Conservation (phyloP, 805 yeast genomes). For the Starmerella tilneyi region DNA sequence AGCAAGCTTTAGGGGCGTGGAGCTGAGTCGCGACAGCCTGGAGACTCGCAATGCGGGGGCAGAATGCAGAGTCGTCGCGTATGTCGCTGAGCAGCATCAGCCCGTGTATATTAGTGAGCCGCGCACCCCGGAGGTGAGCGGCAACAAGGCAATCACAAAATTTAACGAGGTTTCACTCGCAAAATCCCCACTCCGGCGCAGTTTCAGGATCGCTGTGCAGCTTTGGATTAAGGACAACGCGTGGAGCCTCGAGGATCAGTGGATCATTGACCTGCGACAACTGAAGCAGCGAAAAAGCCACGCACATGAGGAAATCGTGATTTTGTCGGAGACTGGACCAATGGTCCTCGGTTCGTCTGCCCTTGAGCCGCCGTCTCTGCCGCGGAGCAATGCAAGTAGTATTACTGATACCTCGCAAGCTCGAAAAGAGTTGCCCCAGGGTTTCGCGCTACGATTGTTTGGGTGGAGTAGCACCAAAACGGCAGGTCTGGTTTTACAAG, state of each 20-base stretch:
- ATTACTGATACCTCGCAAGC: background rate
- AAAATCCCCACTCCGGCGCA: conserved; percentile 2
- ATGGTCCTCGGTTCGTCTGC: background rate
- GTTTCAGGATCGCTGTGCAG: conserved; percentile 16
- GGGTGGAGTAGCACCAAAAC: conserved; percentile 7
- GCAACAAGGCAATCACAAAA: background rate
- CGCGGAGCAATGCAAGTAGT: background rate
- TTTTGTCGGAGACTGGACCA: background rate
- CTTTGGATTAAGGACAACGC: background rate
- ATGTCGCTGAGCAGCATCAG: conserved; percentile 13
- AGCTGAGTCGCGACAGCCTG: background rate
- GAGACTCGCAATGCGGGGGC: background rate
- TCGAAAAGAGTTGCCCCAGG: background rate
- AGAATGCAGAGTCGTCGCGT: conserved; percentile 16
- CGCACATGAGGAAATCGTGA: background rate
- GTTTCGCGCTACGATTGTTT: conserved; percentile 9
- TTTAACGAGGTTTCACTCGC: conserved; percentile 8
- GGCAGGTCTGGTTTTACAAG: background rate
- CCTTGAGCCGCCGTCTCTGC: background rate
- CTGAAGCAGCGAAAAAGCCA: background rate
- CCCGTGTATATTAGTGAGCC: conserved; percentile 22
- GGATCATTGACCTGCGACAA: conserved; percentile 16
- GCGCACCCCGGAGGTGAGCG: background rate
- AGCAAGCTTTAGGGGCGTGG: conserved; percentile 9
- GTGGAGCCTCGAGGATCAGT: conserved; percentile 10